Conservation (phyloP, 2,329 filamentous ascomycete genomes). For the Nigrospora osmanthi region DNA sequence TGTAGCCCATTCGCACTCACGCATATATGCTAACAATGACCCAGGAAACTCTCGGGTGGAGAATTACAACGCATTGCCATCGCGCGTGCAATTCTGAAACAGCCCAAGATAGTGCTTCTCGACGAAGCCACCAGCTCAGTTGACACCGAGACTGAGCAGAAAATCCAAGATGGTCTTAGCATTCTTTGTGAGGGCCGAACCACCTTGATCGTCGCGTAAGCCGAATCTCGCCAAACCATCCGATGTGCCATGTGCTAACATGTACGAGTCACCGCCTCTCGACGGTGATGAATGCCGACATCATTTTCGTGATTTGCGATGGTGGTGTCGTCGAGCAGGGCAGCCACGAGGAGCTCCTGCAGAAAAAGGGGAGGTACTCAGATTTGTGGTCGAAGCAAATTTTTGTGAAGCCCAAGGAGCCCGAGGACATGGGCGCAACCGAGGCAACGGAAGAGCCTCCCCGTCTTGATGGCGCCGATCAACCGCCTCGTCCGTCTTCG, state of each 20-base stretch:
- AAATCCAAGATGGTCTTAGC: conserved; percentile 55
- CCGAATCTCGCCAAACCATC: conserved; percentile 19
- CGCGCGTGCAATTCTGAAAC: conserved; percentile 64
- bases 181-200: conserved; percentile 53
- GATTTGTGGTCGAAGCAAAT: conserved; percentile 59
- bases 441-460: conserved; percentile 7
- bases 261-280: conserved; percentile 53
- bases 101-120: conserved; percentile 66
- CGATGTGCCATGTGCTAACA: conserved; percentile 6
- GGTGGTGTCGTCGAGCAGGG: conserved; percentile 59
- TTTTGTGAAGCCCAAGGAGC: conserved; percentile 41
- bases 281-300: conserved; percentile 62
- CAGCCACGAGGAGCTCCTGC: conserved; percentile 50
- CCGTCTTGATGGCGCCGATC: conserved; percentile 28
- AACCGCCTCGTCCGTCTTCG: not conserved
- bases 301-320: conserved; percentile 57
- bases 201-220: conserved; percentile 58
- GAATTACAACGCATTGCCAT: conserved; percentile 62
- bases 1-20: too few relatives aligned
- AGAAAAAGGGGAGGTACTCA: conserved; percentile 52
- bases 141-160: conserved; percentile 60
- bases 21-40: conserved; percentile 6
- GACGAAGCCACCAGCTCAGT: conserved; percentile 74
- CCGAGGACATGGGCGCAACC: conserved; percentile 16
- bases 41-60: conserved; percentile 54